phyloP scores from a whole-genome alignment of 805 yeast genomes.

The Monosporozyma siamensis region DNA sequence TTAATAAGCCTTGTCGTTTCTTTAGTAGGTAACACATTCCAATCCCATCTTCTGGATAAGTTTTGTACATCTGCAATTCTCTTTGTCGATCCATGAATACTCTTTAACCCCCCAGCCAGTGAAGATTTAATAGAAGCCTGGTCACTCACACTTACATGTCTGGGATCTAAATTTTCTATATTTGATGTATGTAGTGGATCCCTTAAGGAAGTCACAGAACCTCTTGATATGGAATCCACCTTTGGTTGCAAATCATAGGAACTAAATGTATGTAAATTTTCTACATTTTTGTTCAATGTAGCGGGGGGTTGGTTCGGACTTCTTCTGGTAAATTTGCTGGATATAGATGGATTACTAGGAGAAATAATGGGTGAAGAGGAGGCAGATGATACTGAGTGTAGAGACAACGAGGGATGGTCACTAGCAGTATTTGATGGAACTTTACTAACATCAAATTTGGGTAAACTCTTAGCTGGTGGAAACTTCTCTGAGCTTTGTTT shows the following conservation, averaged over 20 bases:
- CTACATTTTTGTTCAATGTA: not conserved
- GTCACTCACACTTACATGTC: not conserved
- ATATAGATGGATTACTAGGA: too few relatives aligned
- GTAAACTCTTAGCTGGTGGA: not conserved
- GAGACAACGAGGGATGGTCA: not conserved
- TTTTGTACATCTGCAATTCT: conserved; percentile 1
- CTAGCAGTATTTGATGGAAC: not conserved
- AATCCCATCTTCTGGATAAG: conserved; percentile 11
- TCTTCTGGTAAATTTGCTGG: too few relatives aligned
- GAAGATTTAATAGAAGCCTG: not conserved
- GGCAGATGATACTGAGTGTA: not conserved
- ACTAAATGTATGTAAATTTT: not conserved
- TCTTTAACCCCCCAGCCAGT: not conserved
- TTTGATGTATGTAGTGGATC: not conserved
- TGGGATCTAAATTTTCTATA: not conserved
- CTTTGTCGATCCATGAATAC: conserved; percentile 2
- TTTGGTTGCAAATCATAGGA: not conserved
- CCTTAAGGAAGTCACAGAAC: not conserved
- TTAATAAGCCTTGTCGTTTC: conserved; percentile 14
- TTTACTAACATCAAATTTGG: not conserved
- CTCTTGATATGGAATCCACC: not conserved
- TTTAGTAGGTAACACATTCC: conserved; percentile 21
- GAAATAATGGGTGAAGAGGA: not conserved
- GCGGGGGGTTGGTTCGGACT: not conserved
- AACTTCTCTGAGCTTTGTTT: not conserved